phyloP scores from a whole-genome alignment of 768 basidiomycete genomes.

The Boletus rubropictus region DNA sequence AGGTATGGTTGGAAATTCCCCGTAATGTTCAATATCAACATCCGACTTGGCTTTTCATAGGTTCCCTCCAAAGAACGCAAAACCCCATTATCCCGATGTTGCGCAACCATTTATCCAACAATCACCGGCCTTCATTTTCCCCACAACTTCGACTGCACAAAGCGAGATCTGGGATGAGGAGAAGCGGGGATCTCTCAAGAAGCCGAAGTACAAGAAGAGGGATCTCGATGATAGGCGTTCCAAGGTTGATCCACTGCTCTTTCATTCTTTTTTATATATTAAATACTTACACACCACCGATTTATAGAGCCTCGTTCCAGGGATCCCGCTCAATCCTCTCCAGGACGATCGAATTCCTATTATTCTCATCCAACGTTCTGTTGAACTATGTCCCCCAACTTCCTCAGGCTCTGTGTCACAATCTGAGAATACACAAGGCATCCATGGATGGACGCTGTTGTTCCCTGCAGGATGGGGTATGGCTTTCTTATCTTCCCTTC shows the following conservation, averaged over 20 bases:
- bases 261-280: neutral
- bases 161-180: conserved; percentile 72
- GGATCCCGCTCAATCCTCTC: conserved; percentile 58
- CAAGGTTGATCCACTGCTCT: conserved; percentile 41
- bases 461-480: conserved; percentile 88
- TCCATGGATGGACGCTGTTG: conserved; percentile 86
- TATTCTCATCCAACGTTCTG: conserved; percentile 74
- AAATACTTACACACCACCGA: neutral
- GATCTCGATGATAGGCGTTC: conserved; percentile 81
- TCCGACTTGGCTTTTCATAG: conserved; percentile 33
- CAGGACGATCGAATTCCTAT: conserved; percentile 83
- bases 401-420: conserved; percentile 12
- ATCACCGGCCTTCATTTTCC: conserved; percentile 37
- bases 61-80: conserved; percentile 79
- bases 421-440: conserved; percentile 33
- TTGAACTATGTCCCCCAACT: conserved; percentile 36
- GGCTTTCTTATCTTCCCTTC: conserved; percentile 80
- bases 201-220: conserved; percentile 71
- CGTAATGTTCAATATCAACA: neutral
- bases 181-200: conserved; percentile 45
- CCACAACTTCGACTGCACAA: conserved; percentile 52
- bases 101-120: conserved; percentile 22
- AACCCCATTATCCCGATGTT: conserved; percentile 31
- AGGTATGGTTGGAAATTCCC: conserved; percentile 44
- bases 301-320: conserved; percentile 68